phyloP scores from a whole-genome alignment of 768 basidiomycete species.

The Lentinula raphanica region DNA sequence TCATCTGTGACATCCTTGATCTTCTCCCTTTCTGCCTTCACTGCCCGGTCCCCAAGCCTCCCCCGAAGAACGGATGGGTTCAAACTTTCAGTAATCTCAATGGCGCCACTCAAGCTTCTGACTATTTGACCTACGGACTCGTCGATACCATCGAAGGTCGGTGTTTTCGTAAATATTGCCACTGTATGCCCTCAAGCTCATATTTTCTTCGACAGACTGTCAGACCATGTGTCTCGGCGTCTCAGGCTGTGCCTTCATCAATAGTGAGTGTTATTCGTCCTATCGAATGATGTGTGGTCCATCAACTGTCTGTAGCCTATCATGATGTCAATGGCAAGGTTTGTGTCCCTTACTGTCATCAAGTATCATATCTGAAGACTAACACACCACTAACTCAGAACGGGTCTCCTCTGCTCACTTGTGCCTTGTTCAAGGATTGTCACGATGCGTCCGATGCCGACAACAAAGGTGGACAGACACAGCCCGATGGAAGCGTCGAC shows the following conservation, averaged over 20 bases:
- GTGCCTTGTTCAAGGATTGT: conserved; percentile 30
- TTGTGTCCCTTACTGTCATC: neutral
- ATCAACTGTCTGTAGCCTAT: conserved; percentile 20
- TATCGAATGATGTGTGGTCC: neutral
- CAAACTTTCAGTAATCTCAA: conserved; percentile 23
- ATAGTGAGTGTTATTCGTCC: conserved; percentile 20
- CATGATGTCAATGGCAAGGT: conserved; percentile 34
- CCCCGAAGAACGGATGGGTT: conserved; percentile 18
- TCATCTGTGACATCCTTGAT: conserved; percentile 20
- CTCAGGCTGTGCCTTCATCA: conserved; percentile 26
- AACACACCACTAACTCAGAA: conserved; percentile 14
- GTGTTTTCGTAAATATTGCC: neutral
- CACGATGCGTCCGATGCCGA: conserved; percentile 30
- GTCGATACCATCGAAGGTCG: conserved; percentile 28
- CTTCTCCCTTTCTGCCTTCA: conserved; percentile 23
- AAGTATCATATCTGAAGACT: neutral
- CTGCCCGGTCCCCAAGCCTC: conserved; percentile 13
- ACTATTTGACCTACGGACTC: conserved; percentile 31
- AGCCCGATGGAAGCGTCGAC: conserved; percentile 35
- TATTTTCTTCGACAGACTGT: conserved; percentile 19
- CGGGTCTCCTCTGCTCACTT: conserved; percentile 30
- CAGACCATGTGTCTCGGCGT: conserved; percentile 27
- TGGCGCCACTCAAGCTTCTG: conserved; percentile 26
- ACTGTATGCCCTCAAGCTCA: neutral
- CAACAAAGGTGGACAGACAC: conserved; percentile 39